phyloP scores from a whole-genome alignment of 768 basidiomycete species.

The Mrakia hoshinonis region DNA sequence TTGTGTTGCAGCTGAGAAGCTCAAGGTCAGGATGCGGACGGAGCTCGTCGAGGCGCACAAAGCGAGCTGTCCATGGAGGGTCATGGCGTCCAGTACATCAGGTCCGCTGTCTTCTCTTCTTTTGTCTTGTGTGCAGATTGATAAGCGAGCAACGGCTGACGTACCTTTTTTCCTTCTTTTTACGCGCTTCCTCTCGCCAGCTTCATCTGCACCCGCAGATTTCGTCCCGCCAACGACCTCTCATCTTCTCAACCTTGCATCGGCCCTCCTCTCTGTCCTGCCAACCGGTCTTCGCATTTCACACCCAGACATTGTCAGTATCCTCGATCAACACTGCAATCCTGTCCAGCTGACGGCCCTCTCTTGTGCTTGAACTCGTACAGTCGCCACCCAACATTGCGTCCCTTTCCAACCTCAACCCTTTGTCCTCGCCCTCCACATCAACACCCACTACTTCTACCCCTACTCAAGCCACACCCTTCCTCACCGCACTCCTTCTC shows the following conservation, averaged over 20 bases:
- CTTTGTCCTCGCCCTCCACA: neutral
- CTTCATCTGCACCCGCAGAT: neutral
- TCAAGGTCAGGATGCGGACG: neutral
- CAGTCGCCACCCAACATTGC: neutral
- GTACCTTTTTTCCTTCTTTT: neutral
- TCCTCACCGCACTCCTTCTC: neutral
- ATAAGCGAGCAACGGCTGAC: too few relatives aligned
- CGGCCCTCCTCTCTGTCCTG: neutral
- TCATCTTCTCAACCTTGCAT: neutral
- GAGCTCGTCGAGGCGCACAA: slow-evolving; percentile 19
- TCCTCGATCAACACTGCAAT: neutral
- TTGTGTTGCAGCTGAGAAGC: slow-evolving; percentile 2
- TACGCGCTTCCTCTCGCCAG: neutral
- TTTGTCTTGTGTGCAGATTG: too few relatives aligned
- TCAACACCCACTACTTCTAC: neutral
- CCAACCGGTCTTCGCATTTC: slow-evolving; percentile 4
- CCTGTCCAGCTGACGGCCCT: neutral
- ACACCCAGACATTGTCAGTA: neutral
- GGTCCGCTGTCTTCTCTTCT: neutral
- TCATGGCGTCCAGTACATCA: neutral
- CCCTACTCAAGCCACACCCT: neutral
- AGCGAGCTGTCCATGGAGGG: slow-evolving; percentile 16
- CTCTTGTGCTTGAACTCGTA: neutral
- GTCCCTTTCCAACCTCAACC: neutral
- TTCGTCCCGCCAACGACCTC: neutral